Conservation (phyloP, 208 protist genomes). For the Crithidia fasciculata region DNA sequence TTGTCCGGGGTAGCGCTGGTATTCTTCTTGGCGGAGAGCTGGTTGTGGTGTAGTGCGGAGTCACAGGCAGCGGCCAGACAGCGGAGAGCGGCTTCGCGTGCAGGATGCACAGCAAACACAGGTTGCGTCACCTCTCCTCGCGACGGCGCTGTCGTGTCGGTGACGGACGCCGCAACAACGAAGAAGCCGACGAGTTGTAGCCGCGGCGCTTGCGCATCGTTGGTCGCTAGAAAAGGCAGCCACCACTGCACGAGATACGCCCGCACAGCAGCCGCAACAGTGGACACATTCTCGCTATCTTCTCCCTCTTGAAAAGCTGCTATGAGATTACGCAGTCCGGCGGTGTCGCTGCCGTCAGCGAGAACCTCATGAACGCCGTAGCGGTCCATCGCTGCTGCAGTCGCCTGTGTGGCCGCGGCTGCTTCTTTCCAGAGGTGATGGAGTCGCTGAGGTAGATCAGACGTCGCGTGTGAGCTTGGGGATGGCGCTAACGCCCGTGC, state of each 20-base stretch:
- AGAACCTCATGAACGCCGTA: constrained; percentile 29
- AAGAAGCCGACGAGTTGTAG: constrained; percentile 19
- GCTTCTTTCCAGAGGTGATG: background rate
- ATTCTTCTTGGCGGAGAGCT: too few relatives aligned
- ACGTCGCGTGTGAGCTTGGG: background rate
- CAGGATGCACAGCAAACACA: background rate
- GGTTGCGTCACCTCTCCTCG: background rate
- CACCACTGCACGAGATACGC: constrained; percentile 16
- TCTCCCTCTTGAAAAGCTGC: background rate
- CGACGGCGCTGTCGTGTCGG: background rate
- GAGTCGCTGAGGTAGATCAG: constrained; percentile 3
- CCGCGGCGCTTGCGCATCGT: background rate
- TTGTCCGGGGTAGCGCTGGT: too few relatives aligned
- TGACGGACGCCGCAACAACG: background rate
- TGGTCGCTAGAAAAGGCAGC: background rate
- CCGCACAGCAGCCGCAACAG: background rate
- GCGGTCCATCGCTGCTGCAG: constrained; percentile 7
- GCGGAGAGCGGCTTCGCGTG: background rate
- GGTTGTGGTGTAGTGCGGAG: too few relatives aligned
- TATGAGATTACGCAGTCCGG: background rate
- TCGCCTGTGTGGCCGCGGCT: background rate
- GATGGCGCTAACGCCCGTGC: background rate
- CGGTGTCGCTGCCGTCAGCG: background rate
- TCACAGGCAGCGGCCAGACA: background rate
- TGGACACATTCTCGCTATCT: background rate